phyloP scores from a whole-genome alignment of 2,329 filamentous ascomycete genomes.

The Alternaria brassicae region DNA sequence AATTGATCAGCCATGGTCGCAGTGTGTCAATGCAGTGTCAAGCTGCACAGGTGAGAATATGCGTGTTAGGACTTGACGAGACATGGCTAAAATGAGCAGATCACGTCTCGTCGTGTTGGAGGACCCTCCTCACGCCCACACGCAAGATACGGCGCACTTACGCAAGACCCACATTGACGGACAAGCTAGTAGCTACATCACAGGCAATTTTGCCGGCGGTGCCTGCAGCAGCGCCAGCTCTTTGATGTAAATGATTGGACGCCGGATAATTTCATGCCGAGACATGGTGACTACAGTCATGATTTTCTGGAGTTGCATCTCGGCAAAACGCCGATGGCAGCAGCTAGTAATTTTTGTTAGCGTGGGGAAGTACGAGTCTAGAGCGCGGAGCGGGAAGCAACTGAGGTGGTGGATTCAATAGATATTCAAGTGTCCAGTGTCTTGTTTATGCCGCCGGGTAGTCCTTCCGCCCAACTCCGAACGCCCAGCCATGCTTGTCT shows the following conservation, averaged over 20 bases:
- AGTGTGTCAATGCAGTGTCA: slow-evolving; percentile 1
- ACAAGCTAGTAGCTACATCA: slow-evolving; percentile 25
- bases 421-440: slow-evolving; percentile 9
- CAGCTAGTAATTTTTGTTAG: slow-evolving; percentile 3
- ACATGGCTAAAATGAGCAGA: slow-evolving; percentile 22
- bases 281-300: slow-evolving; percentile 2
- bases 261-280: slow-evolving; percentile 32
- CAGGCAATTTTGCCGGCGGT: slow-evolving; percentile 43
- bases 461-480: slow-evolving; percentile 29
- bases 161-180: slow-evolving; percentile 26
- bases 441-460: slow-evolving; percentile 25
- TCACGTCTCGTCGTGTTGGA: slow-evolving; percentile 27
- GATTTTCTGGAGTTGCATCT: slow-evolving; percentile 3
- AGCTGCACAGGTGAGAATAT: not conserved
- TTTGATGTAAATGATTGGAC: slow-evolving; percentile 24
- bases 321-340: slow-evolving; percentile 11
- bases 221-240: slow-evolving; percentile 27
- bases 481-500: slow-evolving; percentile 34
- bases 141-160: slow-evolving; percentile 23
- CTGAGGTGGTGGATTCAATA: not conserved
- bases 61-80: slow-evolving; percentile 4
- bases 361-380: slow-evolving; percentile 1
- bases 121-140: slow-evolving; percentile 21
- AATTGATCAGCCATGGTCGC: slow-evolving; percentile 65
- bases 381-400: not conserved